A percentile compares a stretch with the other conserved stretches of the same genome.
These are phyloP conservation scores for Podospora anserina DNA, from an alignment of 495 filamentous ascomycete species.

Conservation along the genomic window DNA sequence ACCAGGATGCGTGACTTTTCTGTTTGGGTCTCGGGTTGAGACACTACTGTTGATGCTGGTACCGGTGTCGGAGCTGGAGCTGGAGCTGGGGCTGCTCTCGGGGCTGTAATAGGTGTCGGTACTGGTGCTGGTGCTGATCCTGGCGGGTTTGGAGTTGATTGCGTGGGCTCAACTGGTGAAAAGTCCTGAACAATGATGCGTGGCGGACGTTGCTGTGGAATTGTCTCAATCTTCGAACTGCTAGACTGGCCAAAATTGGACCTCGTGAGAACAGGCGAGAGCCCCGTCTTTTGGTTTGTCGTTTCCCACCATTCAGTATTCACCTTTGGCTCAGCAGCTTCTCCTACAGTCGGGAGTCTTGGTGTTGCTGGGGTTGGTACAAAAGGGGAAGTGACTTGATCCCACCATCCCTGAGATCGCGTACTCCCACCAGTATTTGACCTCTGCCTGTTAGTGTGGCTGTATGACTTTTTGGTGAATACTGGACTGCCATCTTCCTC, in stretches of 20 bases:
- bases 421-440: conserved; percentile 46
- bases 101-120: not conserved
- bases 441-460: conserved; percentile 27
- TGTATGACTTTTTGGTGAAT: conserved; percentile 32
- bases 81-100: not conserved
- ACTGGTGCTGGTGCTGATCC: not conserved
- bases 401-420: conserved; percentile 84
- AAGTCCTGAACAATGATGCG: conserved; percentile 19
- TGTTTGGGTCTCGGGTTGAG: conserved; percentile 26
- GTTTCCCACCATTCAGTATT: conserved; percentile 39
- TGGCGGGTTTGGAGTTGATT: conserved; percentile 13
- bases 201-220: conserved; percentile 6
- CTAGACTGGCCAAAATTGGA: conserved; percentile 17
- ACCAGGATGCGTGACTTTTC: conserved; percentile 39
- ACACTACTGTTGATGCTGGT: conserved; percentile 17
- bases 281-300: conserved; percentile 29
- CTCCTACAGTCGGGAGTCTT: conserved; percentile 11
- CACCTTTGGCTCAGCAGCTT: not conserved
- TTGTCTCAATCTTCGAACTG: conserved; percentile 7
- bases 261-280: conserved; percentile 18
- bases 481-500: conserved; percentile 47
- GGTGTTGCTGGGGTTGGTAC: conserved; percentile 27
- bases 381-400: conserved; percentile 76
- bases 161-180: conserved; percentile 19
- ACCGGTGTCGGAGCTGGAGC: not conserved